phyloP scores from a whole-genome alignment of 352 stramenopile species.

The Globisporangium recalcitrans region DNA sequence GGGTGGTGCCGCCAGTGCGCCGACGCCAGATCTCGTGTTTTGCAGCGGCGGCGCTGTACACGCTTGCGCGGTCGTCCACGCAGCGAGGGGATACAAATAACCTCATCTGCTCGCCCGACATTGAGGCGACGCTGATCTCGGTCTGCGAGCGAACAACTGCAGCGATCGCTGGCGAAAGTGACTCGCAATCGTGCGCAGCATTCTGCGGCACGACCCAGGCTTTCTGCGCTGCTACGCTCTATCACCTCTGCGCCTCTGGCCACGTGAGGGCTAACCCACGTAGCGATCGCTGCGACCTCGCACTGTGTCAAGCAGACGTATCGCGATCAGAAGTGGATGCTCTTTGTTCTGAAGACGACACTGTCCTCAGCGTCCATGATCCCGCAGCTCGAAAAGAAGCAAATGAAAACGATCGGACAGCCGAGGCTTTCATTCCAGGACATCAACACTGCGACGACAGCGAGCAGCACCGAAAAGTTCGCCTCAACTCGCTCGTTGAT shows the following conservation, averaged over 20 bases:
- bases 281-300: slow-evolving; percentile 21
- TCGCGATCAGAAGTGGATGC: slow-evolving; percentile 61
- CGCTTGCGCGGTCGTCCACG: slow-evolving; percentile 45
- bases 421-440: slow-evolving; percentile 52
- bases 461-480: background rate
- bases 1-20: slow-evolving; percentile 21
- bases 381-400: slow-evolving; percentile 64
- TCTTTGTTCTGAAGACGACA: slow-evolving; percentile 64
- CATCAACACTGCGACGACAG: background rate
- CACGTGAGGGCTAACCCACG: slow-evolving; percentile 23
- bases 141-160: slow-evolving; percentile 36
- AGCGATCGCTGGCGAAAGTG: slow-evolving; percentile 1
- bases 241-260: slow-evolving; percentile 62
- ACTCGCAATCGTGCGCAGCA: background rate
- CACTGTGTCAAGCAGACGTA: slow-evolving; percentile 55
- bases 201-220: slow-evolving; percentile 36
- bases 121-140: slow-evolving; percentile 38
- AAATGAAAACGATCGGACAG: slow-evolving; percentile 44
- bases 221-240: slow-evolving; percentile 70
- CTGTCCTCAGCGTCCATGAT: slow-evolving; percentile 62
- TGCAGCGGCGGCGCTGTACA: slow-evolving; percentile 42
- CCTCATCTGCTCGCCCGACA: slow-evolving; percentile 35
- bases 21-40: slow-evolving; percentile 42
- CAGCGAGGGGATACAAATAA: slow-evolving; percentile 50
- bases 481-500: background rate